phyloP scores from a whole-genome alignment of 73 alveolate genomes.

The Effrenium voratum region DNA sequence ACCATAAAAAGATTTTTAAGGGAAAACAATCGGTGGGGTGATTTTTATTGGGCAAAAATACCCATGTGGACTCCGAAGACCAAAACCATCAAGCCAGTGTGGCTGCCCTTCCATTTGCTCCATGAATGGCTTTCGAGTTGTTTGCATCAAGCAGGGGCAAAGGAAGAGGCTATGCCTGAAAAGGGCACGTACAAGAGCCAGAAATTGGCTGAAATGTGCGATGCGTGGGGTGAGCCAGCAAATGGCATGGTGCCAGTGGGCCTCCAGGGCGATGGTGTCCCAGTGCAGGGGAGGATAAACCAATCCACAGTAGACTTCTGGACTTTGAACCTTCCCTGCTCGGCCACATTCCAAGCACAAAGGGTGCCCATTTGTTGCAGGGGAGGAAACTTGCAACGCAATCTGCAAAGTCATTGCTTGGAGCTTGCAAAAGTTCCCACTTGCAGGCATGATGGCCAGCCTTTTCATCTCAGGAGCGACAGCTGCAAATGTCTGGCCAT shows the following conservation, averaged over 20 bases:
- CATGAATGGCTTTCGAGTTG: slow-evolving; percentile 9
- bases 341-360: not conserved
- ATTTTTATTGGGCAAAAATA: slow-evolving; percentile 18
- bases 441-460: not conserved
- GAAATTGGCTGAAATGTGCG: not conserved
- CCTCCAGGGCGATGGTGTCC: slow-evolving; percentile 36
- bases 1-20: not conserved
- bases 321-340: not conserved
- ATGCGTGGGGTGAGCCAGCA: not conserved
- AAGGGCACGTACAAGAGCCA: not conserved
- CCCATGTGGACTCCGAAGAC: not conserved
- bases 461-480: not conserved
- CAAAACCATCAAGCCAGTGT: not conserved
- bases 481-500: not conserved
- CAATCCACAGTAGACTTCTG: not conserved
- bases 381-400: slow-evolving; percentile 6
- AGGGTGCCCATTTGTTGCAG: not conserved
- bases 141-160: not conserved
- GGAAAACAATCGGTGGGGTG: not conserved
- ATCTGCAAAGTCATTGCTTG: slow-evolving; percentile 11
- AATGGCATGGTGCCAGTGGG: slow-evolving; percentile 1
- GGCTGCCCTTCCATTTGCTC: not conserved
- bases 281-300: slow-evolving; percentile 43
- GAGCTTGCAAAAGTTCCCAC: not conserved
- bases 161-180: not conserved